These are phyloP conservation scores for Chenopodium formosanum DNA, from an alignment of 148 eudicot species.

Conservation along the genomic window DNA sequence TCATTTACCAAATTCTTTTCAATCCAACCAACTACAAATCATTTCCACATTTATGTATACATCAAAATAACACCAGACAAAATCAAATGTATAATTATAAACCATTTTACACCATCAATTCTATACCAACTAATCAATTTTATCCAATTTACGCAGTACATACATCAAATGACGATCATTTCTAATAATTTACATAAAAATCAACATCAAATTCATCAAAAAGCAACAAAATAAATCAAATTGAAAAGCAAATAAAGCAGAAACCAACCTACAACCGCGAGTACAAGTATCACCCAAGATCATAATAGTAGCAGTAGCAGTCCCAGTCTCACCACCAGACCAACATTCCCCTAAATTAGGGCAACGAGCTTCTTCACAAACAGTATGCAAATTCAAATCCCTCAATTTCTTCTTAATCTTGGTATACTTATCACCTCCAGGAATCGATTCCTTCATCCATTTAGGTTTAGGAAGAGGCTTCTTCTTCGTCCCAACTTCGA, in stretches of 20 bases:
- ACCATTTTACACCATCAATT: too few species aligned
- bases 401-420: slow-evolving; percentile 82
- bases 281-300: slow-evolving; percentile 96
- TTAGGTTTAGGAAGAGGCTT: slow-evolving; percentile 90
- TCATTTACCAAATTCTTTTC: not conserved
- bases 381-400: slow-evolving; percentile 85
- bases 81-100: too few species aligned
- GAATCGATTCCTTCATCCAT: slow-evolving; percentile 91
- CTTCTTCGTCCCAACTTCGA: slow-evolving; percentile 89
- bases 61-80: too few species aligned
- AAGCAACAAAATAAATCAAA: too few species aligned
- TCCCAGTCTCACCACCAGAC: slow-evolving; percentile 99
- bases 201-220: too few species aligned
- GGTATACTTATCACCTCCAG: slow-evolving; percentile 83
- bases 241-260: too few species aligned
- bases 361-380: slow-evolving; percentile 92
- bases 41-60: not conserved
- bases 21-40: not conserved
- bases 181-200: too few species aligned
- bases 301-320: slow-evolving; percentile 95
- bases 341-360: slow-evolving; percentile 97
- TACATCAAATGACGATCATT: too few species aligned
- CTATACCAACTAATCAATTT: too few species aligned
- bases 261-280: slow-evolving; percentile 77
- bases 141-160: too few species aligned